Evolutionary conservation across 306 rosid genomes (phyloP), one percentile per base, ranked within the genome.

Genomic region (Castanea sativa): DNA sequence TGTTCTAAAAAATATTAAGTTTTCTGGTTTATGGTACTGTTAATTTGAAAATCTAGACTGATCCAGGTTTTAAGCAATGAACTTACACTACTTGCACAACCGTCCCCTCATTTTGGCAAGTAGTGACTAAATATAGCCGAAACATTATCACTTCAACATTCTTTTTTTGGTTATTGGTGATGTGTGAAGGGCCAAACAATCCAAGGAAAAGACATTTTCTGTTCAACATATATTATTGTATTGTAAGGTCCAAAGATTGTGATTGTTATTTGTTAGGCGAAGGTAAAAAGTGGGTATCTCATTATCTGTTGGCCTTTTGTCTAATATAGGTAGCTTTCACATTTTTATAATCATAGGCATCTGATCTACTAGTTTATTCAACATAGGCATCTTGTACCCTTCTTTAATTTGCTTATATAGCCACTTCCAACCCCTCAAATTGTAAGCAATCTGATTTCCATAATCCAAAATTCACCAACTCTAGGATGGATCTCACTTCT

Each of bases 231-330:
- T 80, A 74, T 23, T 41, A 55, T 57, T 70, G 53, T 12, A 20
- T 57, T 51, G 58, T 55, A 68, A 78, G 51, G 32, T 77, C 65
- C 30, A 55, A 53, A 45, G 73, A 51, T 60, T 30, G 27, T 35
- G 52, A 69, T 57, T 55, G 75, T 45, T 43, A 64, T 61, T 57
- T 55, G 75, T 45, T 43, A 64, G 68, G 67, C 59, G 70, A 63
- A 76, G 51, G 77, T 83, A 77, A 76, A 78, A 73, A 78, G 84
- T 69, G 82, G 82, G 81, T 45, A 81, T 84, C 85, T 81, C 84
- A 79, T 78, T 70, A 73, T 69, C 32, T 69, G 25, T 82, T 86
- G 85, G 71, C 77, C 80, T 84, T 76, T 78, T 67, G 60, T 78
- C 51, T 58, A 72, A 64, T 80, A 78, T 75, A 60, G 33, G 57